phyloP scores from a whole-genome alignment of 148 eudicot genomes.

The Rheum nobile region DNA sequence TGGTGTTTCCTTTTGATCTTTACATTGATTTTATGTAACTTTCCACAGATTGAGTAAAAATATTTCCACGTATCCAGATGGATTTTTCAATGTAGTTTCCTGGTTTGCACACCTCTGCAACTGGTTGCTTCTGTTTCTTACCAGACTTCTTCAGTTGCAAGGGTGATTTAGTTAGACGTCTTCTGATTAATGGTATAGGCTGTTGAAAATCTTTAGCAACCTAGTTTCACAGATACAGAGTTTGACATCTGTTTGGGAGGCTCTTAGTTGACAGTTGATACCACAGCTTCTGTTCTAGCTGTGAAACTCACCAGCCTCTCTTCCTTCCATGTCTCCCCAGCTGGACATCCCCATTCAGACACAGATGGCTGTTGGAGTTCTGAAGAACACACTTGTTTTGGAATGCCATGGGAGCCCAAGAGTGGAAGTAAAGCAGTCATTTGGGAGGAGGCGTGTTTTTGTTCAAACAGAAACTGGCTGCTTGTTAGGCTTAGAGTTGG shows the following conservation, averaged over 20 bases:
- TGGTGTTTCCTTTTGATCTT: background rate
- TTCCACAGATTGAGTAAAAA: background rate
- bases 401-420: conserved; percentile 41
- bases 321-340: conserved; percentile 49
- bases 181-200: background rate
- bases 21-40: background rate
- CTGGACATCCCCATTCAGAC: conserved; percentile 75
- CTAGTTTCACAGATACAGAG: conserved; percentile 10
- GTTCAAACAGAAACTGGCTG: conserved; percentile 89
- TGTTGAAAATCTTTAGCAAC: background rate
- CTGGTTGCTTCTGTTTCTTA: background rate
- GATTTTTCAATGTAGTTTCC: background rate
- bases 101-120: background rate
- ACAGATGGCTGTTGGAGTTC: conserved; percentile 59
- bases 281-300: conserved; percentile 11
- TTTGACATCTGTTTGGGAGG: conserved; percentile 13
- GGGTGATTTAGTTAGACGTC: background rate
- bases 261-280: conserved; percentile 20
- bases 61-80: background rate
- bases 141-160: conserved; percentile 5
- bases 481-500: conserved; percentile 87
- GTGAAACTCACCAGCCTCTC: conserved; percentile 2
- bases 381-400: conserved; percentile 46
- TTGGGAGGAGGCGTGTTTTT: conserved; percentile 81
- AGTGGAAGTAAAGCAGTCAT: conserved; percentile 32